Conservation (phyloP, 1,139 yeast species). For the Spathaspora sp. region DNA sequence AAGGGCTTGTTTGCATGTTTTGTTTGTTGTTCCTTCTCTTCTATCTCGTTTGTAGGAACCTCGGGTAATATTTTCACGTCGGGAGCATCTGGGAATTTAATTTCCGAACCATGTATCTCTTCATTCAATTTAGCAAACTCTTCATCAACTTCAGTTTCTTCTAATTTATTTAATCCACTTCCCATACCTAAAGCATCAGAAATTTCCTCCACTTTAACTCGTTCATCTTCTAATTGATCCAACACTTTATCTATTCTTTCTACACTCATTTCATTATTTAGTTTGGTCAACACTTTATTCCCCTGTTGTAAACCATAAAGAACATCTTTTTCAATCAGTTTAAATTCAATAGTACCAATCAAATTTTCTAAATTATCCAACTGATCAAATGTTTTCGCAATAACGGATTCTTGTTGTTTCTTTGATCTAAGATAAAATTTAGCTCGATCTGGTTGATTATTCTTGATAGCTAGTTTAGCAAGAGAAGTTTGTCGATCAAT, state of each 20-base stretch:
- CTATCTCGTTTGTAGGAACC: conserved; percentile 11
- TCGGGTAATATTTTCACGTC: conserved; percentile 20
- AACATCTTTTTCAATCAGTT: conserved; percentile 83
- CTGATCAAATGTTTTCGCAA: conserved; percentile 73
- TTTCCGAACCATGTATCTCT: conserved; percentile 31
- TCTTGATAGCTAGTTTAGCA: conserved; percentile 56
- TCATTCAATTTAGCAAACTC: conserved; percentile 54
- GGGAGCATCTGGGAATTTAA: conserved; percentile 21
- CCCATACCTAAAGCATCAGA: conserved; percentile 47
- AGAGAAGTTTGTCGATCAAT: conserved; percentile 57
- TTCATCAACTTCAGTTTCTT: conserved; percentile 66
- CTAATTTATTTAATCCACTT: conserved; percentile 47
- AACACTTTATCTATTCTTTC: conserved; percentile 79
- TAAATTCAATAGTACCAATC: conserved; percentile 80
- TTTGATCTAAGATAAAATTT: conserved; percentile 70
- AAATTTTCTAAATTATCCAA: conserved; percentile 72
- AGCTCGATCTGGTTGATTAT: conserved; percentile 60
- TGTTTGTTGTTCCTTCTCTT: conserved; percentile 4
- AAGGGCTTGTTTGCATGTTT: conserved; percentile 16
- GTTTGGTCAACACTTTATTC: conserved; percentile 65
- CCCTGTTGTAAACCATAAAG: conserved; percentile 79
- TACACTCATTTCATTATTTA: conserved; percentile 75
- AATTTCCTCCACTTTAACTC: conserved; percentile 70
- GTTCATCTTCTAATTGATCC: conserved; percentile 84
- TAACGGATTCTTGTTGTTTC: conserved; percentile 74